A percentile compares a stretch with the other conserved stretches of the same genome.
phyloP scores from a whole-genome alignment of 495 filamentous ascomycete species.

The Aspergillus hancockii region DNA sequence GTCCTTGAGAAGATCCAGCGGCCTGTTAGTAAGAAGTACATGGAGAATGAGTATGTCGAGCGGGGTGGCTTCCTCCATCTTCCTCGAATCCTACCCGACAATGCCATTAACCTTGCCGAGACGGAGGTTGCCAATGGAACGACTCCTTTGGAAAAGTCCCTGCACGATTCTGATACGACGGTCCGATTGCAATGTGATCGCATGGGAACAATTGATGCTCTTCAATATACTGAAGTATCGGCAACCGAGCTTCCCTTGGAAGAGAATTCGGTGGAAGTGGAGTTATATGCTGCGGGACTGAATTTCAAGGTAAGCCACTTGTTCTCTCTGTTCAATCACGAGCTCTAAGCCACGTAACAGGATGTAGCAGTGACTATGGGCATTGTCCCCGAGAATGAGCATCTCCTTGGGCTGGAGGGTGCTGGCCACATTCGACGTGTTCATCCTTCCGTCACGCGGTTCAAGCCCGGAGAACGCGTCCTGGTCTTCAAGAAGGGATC shows the following conservation, averaged over 20 bases:
- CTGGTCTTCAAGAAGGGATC: slow-evolving; percentile 4
- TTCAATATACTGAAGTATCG: background rate
- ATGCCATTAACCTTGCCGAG: background rate
- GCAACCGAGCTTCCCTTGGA: background rate
- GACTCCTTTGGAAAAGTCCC: too few relatives aligned
- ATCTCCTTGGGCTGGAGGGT: slow-evolving; percentile 3
- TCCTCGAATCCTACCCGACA: background rate
- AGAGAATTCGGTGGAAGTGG: slow-evolving; percentile 32
- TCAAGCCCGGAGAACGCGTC: slow-evolving; percentile 41
- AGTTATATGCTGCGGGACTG: slow-evolving; percentile 38
- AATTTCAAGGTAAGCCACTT: too few relatives aligned
- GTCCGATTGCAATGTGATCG: background rate
- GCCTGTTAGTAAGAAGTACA: background rate
- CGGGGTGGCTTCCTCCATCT: background rate
- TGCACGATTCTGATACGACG: background rate
- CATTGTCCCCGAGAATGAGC: slow-evolving; percentile 13
- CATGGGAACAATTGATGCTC: background rate
- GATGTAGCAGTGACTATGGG: slow-evolving; percentile 34
- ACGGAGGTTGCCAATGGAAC: background rate
- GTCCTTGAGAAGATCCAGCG: background rate
- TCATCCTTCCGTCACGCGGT: slow-evolving; percentile 30
- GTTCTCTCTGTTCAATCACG: too few relatives aligned
- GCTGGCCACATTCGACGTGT: slow-evolving; percentile 36
- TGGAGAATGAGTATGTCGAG: background rate
- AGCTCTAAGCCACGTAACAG: too few relatives aligned